These are phyloP conservation scores for Arachis monticola DNA, from an alignment of 331 rosid species.

Conservation along the genomic window DNA sequence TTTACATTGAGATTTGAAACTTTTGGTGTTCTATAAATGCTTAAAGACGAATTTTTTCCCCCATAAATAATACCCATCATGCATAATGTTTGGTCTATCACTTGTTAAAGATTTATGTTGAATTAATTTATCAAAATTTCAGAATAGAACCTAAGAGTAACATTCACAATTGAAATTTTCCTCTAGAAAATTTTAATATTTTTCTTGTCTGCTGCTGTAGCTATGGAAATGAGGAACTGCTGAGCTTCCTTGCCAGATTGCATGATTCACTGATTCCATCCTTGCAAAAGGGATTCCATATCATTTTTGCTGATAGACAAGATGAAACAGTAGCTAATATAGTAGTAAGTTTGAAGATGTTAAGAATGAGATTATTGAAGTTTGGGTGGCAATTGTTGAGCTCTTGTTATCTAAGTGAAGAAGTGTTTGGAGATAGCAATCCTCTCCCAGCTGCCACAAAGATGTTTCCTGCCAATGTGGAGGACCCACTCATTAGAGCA, in stretches of 20 bases:
- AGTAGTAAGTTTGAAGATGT: constrained; percentile 73
- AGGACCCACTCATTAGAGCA: constrained; percentile 85
- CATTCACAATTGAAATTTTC: constrained; percentile 1
- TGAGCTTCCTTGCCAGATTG: constrained; percentile 81
- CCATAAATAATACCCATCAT: constrained; percentile 19
- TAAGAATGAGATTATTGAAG: constrained; percentile 73
- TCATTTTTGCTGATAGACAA: constrained; percentile 53
- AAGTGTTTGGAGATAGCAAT: constrained; percentile 57
- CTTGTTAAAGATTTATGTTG: constrained; percentile 4
- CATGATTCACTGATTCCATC: constrained; percentile 93
- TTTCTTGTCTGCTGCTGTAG: constrained; percentile 53
- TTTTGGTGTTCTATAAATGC: constrained; percentile 22
- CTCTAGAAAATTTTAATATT: constrained; percentile 8
- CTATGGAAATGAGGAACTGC: constrained; percentile 76
- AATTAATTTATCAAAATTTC: constrained; percentile 16
- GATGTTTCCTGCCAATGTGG: constrained; percentile 96
- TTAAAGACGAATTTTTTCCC: constrained; percentile 20
- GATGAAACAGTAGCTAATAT: constrained; percentile 54
- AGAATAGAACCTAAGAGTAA: constrained; percentile 14
- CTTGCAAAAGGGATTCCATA: constrained; percentile 74
- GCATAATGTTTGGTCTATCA: constrained; percentile 20
- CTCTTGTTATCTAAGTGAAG: constrained; percentile 82
- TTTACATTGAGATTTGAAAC: constrained; percentile 24
- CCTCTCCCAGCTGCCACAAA: constrained; percentile 69
- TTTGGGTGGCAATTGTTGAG: constrained; percentile 85